Evolutionary conservation across 2,329 filamentous ascomycete species (phyloP), one percentile per base, ranked within the genome.

Genomic region (Davidsoniella australis): DNA sequence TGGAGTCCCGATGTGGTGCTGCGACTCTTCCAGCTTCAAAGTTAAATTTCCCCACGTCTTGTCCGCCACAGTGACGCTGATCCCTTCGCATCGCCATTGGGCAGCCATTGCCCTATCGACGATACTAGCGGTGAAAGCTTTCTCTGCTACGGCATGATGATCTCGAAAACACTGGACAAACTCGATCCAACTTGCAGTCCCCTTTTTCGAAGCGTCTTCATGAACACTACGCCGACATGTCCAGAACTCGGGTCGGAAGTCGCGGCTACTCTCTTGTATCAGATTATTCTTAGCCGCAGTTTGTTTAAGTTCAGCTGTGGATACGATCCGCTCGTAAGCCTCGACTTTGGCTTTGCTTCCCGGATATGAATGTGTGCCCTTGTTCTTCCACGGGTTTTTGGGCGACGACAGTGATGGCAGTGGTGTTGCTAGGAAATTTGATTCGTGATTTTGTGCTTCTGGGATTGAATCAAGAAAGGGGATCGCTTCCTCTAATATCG

Each of bases 121-220:
- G 1, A 69, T 61, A 8, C 58, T 61, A 1, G 65, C 61, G 23
- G 65, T 69, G 24, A 68, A 68, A 1, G 56, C 60, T 57, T 56
- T 60, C 55, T 69, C 67, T 0, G 65, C 59, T 46, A 64, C 59
- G 3, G 65, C 65, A 44, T 66, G 60, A 59, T 63, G 61, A 37
- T 72, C 66, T 56, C 78, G 74, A 59, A 85, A 71, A 54, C 68
- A 69, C 33, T 60, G 61, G 37, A 70, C 66, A 59, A 85, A 82
- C 61, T 86, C 81, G 0, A 64, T 65, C 73, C 78, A 84, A 42
- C 59, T 66, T 8, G 78, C 80, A 1, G 77, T 77, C 7, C 74
- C 71, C 20, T 57, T 57, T 38, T 62, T 63, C 16, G 66, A 63
- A 5, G 61, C 63, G 57, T 80, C 70, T 51, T 65, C 64, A 59